Evolutionary conservation across 345 rosid genomes (phyloP), one percentile per base, ranked within the genome.

Genomic region (Aquilaria malaccensis): DNA sequence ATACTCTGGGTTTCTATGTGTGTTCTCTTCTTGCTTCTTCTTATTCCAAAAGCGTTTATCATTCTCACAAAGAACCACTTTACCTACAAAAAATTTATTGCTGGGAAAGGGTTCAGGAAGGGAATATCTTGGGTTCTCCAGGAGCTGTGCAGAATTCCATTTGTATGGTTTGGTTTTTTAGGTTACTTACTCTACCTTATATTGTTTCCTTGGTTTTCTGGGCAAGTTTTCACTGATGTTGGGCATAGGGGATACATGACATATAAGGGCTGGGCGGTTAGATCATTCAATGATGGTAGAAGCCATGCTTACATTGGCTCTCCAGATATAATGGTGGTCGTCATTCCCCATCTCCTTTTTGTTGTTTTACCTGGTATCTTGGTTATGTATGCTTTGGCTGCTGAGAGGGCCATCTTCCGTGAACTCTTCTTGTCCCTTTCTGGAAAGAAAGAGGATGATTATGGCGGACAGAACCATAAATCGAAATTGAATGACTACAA

Each of bases 271-370:
- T 93, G 97, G 96, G 87, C 67, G 4, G 81, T 89, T 29, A 76
- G 74, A 60, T 71, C 70, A 63, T 41, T 67, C 52, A 50, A 73
- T 33, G 32, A 46, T 33, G 62, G 60, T 31, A 71, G 47, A 74
- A 79, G 67, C 9, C 85, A 77, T 30, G 78, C 76, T 32, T 85
- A 80, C 69, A 52, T 87, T 45, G 97, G 96, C 60, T 77, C 70
- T 67, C 96, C 96, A 0, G 96, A 94, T 79, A 63, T 94, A 13
- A 83, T 93, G 89, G 85, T 93, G 56, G 59, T 89, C 49, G 92
- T 89, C 71, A 75, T 93, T 70, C 92, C 98, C 30, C 97, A 89
- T 79, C 68, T 93, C 48, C 7, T 83, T 37, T 86, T 82, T 55
- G 85, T 81, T 61, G 85, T 89, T 33, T 67, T 86, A 50, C 98